Base-by-base conservation (phyloP, 2,329 filamentous ascomycete genomes). In the Dichotomopilus funicola region DNA sequence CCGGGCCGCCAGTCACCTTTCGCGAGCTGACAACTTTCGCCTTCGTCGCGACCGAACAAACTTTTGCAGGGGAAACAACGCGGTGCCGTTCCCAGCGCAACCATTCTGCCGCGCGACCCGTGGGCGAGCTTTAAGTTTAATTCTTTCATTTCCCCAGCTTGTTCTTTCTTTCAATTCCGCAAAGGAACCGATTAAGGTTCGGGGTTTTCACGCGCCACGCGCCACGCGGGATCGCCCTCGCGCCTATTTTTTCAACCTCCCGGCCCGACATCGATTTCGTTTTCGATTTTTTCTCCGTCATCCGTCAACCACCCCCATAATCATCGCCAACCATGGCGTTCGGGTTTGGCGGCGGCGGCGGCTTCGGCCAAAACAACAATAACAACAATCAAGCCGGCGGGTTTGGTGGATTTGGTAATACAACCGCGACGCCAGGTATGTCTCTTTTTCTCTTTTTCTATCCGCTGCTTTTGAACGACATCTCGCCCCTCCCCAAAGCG, bases 351-450 rank as follows among this genome's bases (percentile, higher is more conserved):
- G 77, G 78, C 65, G 75, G 77, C 67, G 72, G 74, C 64, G 78
- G 81, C 74, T 86, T 86, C 71, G 81, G 81, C 72, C 78, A 77
- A 60, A 82, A 78, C 67, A 75, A 73, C 54, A 27, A 27, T 27
- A 27, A 27, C 72, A 71, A 49, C 71, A 75, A 66, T 62, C 70
- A 27, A 64, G 61, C 27, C 19, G 19, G 19, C 19, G 19, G 19
- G 19, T 87, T 87, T 70, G 80, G 80, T 63, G 82, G 81, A 45
- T 85, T 82, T 57, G 79, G 78, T 54, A 74, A 69, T 57, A 72
- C 67, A 59, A 74, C 64, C 58, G 73, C 66, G 60, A 71, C 70
- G 54, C 71, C 76, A 71, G 80, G 82, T 85, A 82, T 68, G 79
- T 77, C 64, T 53, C 61, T 56, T 57, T 51, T 47, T 51, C 36